Conservation (phyloP, 1,139 yeast species). For the Yamadazyma taylorii region DNA sequence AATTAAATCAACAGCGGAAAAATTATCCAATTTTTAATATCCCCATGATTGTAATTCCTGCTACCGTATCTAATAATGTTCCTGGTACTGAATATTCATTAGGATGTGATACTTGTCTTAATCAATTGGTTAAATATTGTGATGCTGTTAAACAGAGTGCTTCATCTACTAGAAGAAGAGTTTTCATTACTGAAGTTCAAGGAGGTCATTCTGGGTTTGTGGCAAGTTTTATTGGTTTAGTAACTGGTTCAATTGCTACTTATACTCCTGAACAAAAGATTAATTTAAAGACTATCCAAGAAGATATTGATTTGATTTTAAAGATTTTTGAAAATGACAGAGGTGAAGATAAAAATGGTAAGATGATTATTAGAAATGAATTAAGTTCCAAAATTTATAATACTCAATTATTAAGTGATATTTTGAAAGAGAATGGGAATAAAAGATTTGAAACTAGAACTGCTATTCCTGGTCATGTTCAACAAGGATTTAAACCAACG, state of each 20-base stretch:
- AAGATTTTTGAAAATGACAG: constrained; percentile 53
- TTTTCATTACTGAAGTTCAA: constrained; percentile 81
- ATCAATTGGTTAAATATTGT: constrained; percentile 71
- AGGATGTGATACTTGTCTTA: constrained; percentile 79
- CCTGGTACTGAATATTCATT: constrained; percentile 83
- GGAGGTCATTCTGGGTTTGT: constrained; percentile 84
- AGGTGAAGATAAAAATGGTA: constrained; percentile 73
- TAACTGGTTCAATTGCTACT: constrained; percentile 72
- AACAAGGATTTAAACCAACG: constrained; percentile 79
- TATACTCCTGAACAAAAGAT: constrained; percentile 83
- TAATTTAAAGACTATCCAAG: constrained; percentile 66
- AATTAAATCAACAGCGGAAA: constrained; percentile 68
- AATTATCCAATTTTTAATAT: constrained; percentile 88
- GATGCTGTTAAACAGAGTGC: constrained; percentile 80
- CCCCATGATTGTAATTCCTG: constrained; percentile 92
- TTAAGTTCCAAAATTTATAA: constrained; percentile 80
- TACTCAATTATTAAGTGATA: constrained; percentile 78
- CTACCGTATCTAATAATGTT: constrained; percentile 82
- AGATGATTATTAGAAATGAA: constrained; percentile 81
- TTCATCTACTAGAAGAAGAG: constrained; percentile 74
- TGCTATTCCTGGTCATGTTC: constrained; percentile 96
- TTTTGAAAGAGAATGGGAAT: constrained; percentile 73
- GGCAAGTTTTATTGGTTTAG: constrained; percentile 67
- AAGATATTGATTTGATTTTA: constrained; percentile 50
- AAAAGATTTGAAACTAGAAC: constrained; percentile 87